These are phyloP conservation scores for Fusarium chlamydosporum DNA, from an alignment of 2,329 filamentous ascomycete genomes.

Conservation along the genomic window DNA sequence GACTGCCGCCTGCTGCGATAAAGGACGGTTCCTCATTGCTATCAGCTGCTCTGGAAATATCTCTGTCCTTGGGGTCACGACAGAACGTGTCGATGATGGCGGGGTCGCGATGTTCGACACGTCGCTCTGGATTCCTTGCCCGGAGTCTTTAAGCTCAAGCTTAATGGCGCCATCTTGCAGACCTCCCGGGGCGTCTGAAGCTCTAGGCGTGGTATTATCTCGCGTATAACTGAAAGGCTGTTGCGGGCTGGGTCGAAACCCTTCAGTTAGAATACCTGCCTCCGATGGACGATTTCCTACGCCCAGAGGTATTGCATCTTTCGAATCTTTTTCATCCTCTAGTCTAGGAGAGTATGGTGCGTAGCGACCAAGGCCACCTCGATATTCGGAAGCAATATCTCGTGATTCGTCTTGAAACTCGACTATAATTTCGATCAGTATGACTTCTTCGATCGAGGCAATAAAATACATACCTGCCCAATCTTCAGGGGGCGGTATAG, in stretches of 20 bases:
- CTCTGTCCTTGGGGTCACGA: conserved; percentile 29
- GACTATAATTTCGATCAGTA: conserved; percentile 60
- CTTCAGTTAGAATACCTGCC: background rate
- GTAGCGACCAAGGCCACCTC: conserved; percentile 82
- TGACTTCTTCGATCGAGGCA: background rate
- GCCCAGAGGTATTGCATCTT: background rate
- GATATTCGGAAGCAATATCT: conserved; percentile 90
- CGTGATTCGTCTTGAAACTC: conserved; percentile 91
- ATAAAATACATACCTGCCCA: conserved; percentile 47
- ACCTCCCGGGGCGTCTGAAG: conserved; percentile 4
- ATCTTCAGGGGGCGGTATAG: conserved; percentile 51
- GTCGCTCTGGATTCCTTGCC: conserved; percentile 35
- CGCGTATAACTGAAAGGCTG: conserved; percentile 7
- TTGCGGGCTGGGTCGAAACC: conserved; percentile 9
- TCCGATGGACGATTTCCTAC: background rate
- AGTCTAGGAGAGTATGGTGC: conserved; percentile 55
- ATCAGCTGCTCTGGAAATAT: conserved; percentile 32
- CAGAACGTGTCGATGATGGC: conserved; percentile 43
- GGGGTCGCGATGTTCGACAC: conserved; percentile 48
- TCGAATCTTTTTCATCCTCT: background rate
- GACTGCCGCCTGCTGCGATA: conserved; percentile 52
- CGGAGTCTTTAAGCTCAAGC: conserved; percentile 14
- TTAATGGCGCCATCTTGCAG: background rate
- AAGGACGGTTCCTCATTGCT: conserved; percentile 25
- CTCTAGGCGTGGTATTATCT: conserved; percentile 5